Evolutionary conservation across 2,329 filamentous ascomycete species (phyloP).

Genomic region (Alternaria angustiovoidea): DNA sequence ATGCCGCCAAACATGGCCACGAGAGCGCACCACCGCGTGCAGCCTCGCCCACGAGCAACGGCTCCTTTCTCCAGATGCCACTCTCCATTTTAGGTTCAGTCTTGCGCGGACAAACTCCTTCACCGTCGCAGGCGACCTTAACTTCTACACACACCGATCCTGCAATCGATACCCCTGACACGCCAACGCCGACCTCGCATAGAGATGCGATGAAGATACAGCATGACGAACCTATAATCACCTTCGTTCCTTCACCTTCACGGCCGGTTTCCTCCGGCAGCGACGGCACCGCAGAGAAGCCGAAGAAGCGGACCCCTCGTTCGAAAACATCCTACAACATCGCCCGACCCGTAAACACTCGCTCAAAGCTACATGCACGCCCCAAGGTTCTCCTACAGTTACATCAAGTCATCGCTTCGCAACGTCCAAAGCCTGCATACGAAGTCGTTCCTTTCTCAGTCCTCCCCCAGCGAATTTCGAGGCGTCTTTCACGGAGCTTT

Average conservation of each 20-base stretch:
- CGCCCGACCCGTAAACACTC: slow-evolving; percentile 69
- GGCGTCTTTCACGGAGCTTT: slow-evolving; percentile 69
- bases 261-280: slow-evolving; percentile 52
- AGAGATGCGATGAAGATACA: slow-evolving; percentile 15
- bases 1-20: slow-evolving; percentile 46
- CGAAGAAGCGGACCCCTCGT: slow-evolving; percentile 58
- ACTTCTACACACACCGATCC: slow-evolving; percentile 7
- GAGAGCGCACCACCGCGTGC: slow-evolving; percentile 36
- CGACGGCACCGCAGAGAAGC: slow-evolving; percentile 46
- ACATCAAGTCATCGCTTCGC: slow-evolving; percentile 68
- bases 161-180: slow-evolving; percentile 1
- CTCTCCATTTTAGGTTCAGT: slow-evolving; percentile 45
- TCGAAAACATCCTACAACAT: slow-evolving; percentile 71
- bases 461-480: slow-evolving; percentile 57
- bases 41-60: slow-evolving; percentile 30
- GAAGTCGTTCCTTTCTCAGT: slow-evolving; percentile 77
- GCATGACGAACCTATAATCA: slow-evolving; percentile 22
- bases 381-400: slow-evolving; percentile 76
- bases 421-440: slow-evolving; percentile 71
- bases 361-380: slow-evolving; percentile 70
- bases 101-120: slow-evolving; percentile 35
- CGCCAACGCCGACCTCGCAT: slow-evolving; percentile 2
- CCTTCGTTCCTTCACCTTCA: slow-evolving; percentile 25
- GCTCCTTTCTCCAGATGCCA: slow-evolving; percentile 44
- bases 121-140: slow-evolving; percentile 19